Evolutionary conservation across 257 asterid species (phyloP).

Genomic region (Nicotiana noctiflora): DNA sequence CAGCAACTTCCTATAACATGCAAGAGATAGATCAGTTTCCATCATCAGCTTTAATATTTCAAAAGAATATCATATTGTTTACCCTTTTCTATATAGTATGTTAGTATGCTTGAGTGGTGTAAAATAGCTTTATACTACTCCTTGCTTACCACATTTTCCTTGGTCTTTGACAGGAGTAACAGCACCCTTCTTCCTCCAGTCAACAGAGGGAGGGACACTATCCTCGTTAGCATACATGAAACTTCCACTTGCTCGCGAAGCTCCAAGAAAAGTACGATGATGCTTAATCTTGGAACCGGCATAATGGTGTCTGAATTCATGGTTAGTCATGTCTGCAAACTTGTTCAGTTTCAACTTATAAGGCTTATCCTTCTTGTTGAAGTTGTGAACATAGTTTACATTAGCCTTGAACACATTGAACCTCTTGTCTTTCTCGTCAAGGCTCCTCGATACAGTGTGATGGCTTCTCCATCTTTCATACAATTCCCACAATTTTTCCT

Average conservation of each 20-base stretch:
- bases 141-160: conserved; percentile 71
- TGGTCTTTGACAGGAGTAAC: conserved; percentile 72
- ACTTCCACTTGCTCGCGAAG: conserved; percentile 20
- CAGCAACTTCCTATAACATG: conserved; percentile 70
- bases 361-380: conserved; percentile 69
- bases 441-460: conserved; percentile 64
- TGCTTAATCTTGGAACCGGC: conserved; percentile 73
- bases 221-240: conserved; percentile 52
- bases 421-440: conserved; percentile 57
- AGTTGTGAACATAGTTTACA: conserved; percentile 41
- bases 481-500: conserved; percentile 63
- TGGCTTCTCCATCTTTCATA: conserved; percentile 90
- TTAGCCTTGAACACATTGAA: conserved; percentile 76
- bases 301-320: conserved; percentile 53
- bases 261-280: conserved; percentile 49
- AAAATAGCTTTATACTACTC: not conserved
- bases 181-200: conserved; percentile 83
- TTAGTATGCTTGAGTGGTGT: not conserved
- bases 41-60: not conserved
- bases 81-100: not conserved
- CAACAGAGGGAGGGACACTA: conserved; percentile 54
- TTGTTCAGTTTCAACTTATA: conserved; percentile 77
- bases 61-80: not conserved
- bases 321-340: conserved; percentile 86
- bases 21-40: not conserved